Percentiles rank a stretch among this genome's conserved stretches.
These are phyloP conservation scores for Solanum chacoense DNA, from an alignment of 305 asterid species.

Conservation along the genomic window DNA sequence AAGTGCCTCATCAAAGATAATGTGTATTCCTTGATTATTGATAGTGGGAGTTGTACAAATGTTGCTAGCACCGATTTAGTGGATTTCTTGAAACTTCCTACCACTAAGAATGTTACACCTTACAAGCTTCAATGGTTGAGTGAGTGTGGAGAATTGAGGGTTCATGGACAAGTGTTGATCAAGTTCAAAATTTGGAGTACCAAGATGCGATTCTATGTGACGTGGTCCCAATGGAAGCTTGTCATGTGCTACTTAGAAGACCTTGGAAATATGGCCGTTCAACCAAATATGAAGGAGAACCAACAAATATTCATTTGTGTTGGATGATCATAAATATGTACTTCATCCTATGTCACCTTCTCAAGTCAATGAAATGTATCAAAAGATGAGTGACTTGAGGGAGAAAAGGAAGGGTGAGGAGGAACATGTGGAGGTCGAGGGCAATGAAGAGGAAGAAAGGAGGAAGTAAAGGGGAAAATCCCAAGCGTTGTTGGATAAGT, in stretches of 20 bases:
- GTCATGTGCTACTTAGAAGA: background rate
- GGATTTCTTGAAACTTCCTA: background rate
- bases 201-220: background rate
- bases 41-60: background rate
- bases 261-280: background rate
- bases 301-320: background rate
- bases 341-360: background rate
- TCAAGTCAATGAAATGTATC: no score
- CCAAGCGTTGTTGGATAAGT: background rate
- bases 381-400: background rate
- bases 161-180: background rate
- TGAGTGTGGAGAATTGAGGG: background rate
- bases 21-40: background rate
- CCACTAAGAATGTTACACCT: background rate
- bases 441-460: background rate
- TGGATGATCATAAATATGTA: background rate
- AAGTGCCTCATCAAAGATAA: background rate
- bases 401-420: background rate
- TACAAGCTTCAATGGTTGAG: background rate
- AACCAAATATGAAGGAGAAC: background rate
- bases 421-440: background rate
- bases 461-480: background rate
- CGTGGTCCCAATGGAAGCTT: background rate
- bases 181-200: background rate
- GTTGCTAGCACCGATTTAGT: background rate